Evolutionary conservation across 2,329 filamentous ascomycete genomes (phyloP).

Genomic region (Claviceps fusiformis): DNA sequence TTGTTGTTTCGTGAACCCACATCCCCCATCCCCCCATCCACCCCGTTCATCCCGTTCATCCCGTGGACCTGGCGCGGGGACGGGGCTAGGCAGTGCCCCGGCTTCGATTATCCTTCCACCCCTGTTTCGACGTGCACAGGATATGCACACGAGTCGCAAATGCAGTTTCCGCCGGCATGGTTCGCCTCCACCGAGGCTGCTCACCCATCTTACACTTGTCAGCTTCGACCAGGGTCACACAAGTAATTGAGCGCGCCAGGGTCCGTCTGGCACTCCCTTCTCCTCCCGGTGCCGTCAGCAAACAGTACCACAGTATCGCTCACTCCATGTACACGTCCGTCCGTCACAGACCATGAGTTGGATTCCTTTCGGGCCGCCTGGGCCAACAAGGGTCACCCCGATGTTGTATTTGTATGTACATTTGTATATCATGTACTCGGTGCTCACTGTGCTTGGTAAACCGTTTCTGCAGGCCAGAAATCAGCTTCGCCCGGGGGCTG

Average conservation of each 20-base stretch:
- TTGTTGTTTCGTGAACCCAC: not conserved
- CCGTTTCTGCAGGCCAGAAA: slow-evolving; percentile 3
- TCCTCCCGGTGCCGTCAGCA: slow-evolving; percentile 1
- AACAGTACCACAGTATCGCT: not conserved
- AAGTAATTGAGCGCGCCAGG: slow-evolving; percentile 1
- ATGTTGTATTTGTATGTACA: not conserved
- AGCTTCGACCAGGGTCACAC: slow-evolving; percentile 7
- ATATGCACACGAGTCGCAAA: slow-evolving; percentile 1
- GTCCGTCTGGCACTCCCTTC: not conserved
- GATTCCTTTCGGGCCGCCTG: slow-evolving; percentile 4
- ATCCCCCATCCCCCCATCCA: not conserved
- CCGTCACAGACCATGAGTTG: slow-evolving; percentile 4
- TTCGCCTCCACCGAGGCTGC: slow-evolving; percentile 6
- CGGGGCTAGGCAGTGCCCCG: not conserved
- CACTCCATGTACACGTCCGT: not conserved
- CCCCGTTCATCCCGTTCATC: not conserved
- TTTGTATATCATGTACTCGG: too few species aligned
- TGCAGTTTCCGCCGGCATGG: slow-evolving; percentile 6
- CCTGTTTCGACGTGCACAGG: not conserved
- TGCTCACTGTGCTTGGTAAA: not conserved
- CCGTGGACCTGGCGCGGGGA: not conserved
- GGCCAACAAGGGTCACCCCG: not conserved
- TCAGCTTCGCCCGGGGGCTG: slow-evolving; percentile 6
- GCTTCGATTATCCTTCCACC: not conserved
- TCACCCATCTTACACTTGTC: slow-evolving; percentile 4